Evolutionary conservation across 75 land plant genomes (phyloP).

Genomic region (Sequoia sempervirens): DNA sequence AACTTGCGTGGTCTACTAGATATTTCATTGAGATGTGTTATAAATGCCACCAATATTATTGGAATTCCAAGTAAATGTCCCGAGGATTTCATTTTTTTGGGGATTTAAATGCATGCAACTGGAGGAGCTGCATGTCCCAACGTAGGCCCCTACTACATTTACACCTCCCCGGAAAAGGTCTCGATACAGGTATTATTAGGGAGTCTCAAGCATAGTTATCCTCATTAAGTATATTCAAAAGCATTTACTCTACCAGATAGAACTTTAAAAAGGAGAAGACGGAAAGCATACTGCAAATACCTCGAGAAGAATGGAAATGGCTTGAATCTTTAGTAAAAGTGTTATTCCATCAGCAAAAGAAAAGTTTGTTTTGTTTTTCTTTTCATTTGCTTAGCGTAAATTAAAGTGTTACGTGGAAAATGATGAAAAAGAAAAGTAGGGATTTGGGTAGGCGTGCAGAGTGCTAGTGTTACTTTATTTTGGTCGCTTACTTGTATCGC

Average conservation of each 20-base stretch:
- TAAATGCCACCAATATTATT: background rate
- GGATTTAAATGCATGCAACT: background rate
- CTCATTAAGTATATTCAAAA: no score
- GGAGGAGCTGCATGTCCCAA: background rate
- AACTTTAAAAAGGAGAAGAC: no score
- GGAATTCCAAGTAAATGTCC: background rate
- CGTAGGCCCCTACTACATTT: background rate
- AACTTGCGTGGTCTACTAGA: background rate
- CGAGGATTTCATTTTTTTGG: background rate
- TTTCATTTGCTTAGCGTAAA: background rate
- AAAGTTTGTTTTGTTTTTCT: no score
- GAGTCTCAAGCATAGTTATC: background rate
- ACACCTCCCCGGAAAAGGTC: background rate
- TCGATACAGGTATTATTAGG: background rate
- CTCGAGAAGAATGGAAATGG: no score
- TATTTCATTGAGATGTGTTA: background rate
- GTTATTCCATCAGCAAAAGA: no score
- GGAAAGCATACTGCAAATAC: no score
- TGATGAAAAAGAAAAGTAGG: background rate
- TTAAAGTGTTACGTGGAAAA: background rate
- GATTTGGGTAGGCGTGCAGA: background rate
- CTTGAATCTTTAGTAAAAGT: no score
- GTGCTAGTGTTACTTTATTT: background rate
- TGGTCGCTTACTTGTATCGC: constrained; percentile 1
- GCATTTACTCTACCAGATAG: no score